phyloP scores from a whole-genome alignment of 495 filamentous ascomycete genomes.

The Xylaria bambusicola region DNA sequence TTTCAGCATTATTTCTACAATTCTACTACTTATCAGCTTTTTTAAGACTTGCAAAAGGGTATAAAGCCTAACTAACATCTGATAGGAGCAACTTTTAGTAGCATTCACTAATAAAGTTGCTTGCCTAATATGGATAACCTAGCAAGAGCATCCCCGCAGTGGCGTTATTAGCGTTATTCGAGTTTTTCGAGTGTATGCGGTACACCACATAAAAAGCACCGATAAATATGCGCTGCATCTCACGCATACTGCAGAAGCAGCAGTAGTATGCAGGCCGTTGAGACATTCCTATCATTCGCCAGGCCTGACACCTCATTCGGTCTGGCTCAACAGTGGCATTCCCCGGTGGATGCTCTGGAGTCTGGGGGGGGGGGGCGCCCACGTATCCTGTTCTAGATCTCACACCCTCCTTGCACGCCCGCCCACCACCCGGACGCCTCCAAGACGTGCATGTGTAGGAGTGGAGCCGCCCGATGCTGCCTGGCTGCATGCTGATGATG shows the following conservation, averaged over 20 bases:
- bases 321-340: slow-evolving; percentile 20
- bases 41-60: too few relatives aligned
- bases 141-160: too few relatives aligned
- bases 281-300: slow-evolving; percentile 31
- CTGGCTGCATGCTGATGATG: slow-evolving; percentile 18
- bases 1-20: too few relatives aligned
- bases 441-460: slow-evolving; percentile 29
- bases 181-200: too few relatives aligned
- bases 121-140: too few relatives aligned
- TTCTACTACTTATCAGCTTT: too few relatives aligned
- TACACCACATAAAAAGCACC: slow-evolving; percentile 11
- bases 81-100: too few relatives aligned
- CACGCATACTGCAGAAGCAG: slow-evolving; percentile 29
- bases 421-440: slow-evolving; percentile 20
- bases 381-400: slow-evolving; percentile 9
- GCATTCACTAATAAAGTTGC: too few relatives aligned
- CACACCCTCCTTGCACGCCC: neutral
- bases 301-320: slow-evolving; percentile 22
- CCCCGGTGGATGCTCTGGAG: slow-evolving; percentile 2
- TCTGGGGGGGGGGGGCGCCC: neutral
- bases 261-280: slow-evolving; percentile 35
- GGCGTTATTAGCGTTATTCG: neutral
- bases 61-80: too few relatives aligned
- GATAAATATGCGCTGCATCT: slow-evolving; percentile 38
- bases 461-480: slow-evolving; percentile 29